Percentiles rank a stretch among this genome's conserved stretches.
phyloP scores from a whole-genome alignment of 2,329 filamentous ascomycete species.

The Shiraia bambusicola region DNA sequence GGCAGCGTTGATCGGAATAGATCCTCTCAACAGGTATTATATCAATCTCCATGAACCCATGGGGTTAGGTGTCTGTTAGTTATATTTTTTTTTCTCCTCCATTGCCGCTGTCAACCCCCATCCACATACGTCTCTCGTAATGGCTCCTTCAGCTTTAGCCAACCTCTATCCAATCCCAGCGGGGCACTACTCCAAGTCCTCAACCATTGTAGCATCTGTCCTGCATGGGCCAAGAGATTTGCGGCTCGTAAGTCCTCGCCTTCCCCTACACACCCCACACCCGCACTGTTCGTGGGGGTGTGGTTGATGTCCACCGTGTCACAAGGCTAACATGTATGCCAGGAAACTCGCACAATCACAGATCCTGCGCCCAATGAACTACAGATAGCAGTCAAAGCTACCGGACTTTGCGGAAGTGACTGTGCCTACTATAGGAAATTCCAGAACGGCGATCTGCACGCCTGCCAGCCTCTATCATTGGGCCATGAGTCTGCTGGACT shows the following conservation, averaged over 20 bases:
- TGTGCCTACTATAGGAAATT: conserved; percentile 73
- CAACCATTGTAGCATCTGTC: conserved; percentile 44
- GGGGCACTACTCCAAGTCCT: conserved; percentile 41
- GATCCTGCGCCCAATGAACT: conserved; percentile 60
- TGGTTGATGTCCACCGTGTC: conserved; percentile 15
- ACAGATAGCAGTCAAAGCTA: conserved; percentile 65
- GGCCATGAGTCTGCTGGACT: conserved; percentile 46
- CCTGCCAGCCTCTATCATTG: conserved; percentile 64
- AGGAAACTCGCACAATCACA: conserved; percentile 60
- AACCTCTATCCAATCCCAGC: conserved; percentile 44
- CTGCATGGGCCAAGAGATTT: conserved; percentile 47
- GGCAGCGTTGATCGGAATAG: conserved; percentile 30
- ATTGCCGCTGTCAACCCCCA: conserved; percentile 20
- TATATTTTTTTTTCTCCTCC: conserved; percentile 28
- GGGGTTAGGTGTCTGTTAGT: conserved; percentile 34
- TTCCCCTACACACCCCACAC: conserved; percentile 39
- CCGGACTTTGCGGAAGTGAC: conserved; percentile 70
- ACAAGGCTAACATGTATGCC: conserved; percentile 27
- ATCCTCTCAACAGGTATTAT: conserved; percentile 41
- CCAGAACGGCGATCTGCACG: conserved; percentile 69
- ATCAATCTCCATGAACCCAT: conserved; percentile 43
- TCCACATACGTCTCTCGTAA: conserved; percentile 34
- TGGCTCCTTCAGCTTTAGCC: conserved; percentile 45
- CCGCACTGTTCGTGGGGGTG: conserved; percentile 37
- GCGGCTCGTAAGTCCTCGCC: conserved; percentile 43